A percentile compares a stretch with the other conserved stretches of the same genome.
phyloP scores from a whole-genome alignment of 495 filamentous ascomycete genomes.

The Daldinia loculata region DNA sequence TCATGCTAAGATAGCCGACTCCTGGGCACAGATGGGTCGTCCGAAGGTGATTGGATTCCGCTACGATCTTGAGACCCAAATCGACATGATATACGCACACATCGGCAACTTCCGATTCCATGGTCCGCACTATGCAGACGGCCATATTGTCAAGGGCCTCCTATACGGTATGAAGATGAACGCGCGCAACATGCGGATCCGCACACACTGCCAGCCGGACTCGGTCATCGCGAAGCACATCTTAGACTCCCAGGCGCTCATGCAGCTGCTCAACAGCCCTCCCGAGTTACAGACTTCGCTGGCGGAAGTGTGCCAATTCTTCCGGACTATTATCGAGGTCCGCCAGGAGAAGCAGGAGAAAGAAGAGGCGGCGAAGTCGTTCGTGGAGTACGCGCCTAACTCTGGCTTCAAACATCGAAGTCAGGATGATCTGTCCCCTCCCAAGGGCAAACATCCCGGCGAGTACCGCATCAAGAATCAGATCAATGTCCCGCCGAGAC shows the following conservation, averaged over 20 bases:
- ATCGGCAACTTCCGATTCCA: slow-evolving; percentile 56
- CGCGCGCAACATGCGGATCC: slow-evolving; percentile 51
- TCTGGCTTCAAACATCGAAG: background rate
- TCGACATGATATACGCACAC: slow-evolving; percentile 53
- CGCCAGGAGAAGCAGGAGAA: slow-evolving; percentile 24
- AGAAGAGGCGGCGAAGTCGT: background rate
- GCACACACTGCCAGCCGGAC: slow-evolving; percentile 58
- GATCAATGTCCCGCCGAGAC: background rate
- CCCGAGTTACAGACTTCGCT: slow-evolving; percentile 49
- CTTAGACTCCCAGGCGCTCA: slow-evolving; percentile 50
- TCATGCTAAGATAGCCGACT: slow-evolving; percentile 48
- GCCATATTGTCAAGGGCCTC: slow-evolving; percentile 42
- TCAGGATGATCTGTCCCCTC: background rate
- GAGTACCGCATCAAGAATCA: slow-evolving; percentile 29
- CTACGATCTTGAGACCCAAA: slow-evolving; percentile 60
- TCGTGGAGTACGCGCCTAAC: background rate
- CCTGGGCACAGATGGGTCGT: slow-evolving; percentile 54
- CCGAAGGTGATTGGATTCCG: slow-evolving; percentile 56
- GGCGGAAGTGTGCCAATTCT: slow-evolving; percentile 51
- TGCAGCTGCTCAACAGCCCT: slow-evolving; percentile 47
- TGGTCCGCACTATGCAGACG: slow-evolving; percentile 42
- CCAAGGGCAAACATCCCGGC: slow-evolving; percentile 22
- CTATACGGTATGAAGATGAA: slow-evolving; percentile 53
- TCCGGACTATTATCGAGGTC: slow-evolving; percentile 48
- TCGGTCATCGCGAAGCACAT: slow-evolving; percentile 58